Base-by-base conservation (phyloP, 1,284 basidiomycete genomes). In the Apiotrichum laibachii region DNA sequence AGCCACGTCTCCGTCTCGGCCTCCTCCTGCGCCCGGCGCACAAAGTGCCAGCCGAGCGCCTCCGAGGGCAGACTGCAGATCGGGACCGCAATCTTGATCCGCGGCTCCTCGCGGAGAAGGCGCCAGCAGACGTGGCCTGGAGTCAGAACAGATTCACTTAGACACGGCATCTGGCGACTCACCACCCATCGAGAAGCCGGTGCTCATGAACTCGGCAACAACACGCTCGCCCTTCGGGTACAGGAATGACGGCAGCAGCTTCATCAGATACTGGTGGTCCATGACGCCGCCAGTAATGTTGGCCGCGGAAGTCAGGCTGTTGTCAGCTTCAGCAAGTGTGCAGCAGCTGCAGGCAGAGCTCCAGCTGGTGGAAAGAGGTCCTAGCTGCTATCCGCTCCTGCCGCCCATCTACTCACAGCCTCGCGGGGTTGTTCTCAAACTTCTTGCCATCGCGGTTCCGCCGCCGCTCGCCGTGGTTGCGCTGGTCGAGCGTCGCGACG, bases 211-310 rank as follows among this genome's bases (percentile, higher is more conserved):
- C 61, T 85, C 82, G 9, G 79, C 81, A 40, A 95, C 83, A 6
- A 68, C 73, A 15, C 85, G 81, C 64, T 92, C 86, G 15, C 81
- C 85, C n/a, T 80, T 69, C 0, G 90, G 90, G 71, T 88, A 95
- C 19, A 95, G 75, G 72, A 88, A 89, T 1, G 85, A 72, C 0
- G 87, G 85, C 5, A 95, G 80, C 69, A 90, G 88, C 73, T 93
- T 89, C 63, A 93, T 87, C 58, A 95, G 72, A 76, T 88, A 87
- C 0, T 87, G 87, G 11, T 92, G 83, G 69, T 95, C 92, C 48
- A 56, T 43, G 18, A 56, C 45, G 33, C 59, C 62, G 40, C 62
- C 62, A 10, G 16, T 45, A 42, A 62, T 42, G 15, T 56, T 63
- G 15, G 62, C 52, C 2, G 59, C 51, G 50, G 60, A 58, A 13